phyloP scores from a whole-genome alignment of 371 early-diverging fungal genomes.

The Rhizopus arrhizus region DNA sequence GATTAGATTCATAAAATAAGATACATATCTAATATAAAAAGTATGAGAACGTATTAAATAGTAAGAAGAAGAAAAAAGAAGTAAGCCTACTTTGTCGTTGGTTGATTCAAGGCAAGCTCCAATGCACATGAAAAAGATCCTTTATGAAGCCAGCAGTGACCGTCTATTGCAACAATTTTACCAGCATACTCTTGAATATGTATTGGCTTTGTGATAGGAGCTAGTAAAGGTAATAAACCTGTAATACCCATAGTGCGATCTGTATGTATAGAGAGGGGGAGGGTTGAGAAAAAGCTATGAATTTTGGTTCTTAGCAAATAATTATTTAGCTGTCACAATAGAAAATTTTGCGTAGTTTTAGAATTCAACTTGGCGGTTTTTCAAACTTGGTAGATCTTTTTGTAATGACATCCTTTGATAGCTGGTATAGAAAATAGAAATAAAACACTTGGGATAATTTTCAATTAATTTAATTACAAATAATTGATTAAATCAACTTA shows the following conservation, averaged over 20 bases:
- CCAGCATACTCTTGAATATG: slow-evolving; percentile 73
- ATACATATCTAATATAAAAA: slow-evolving; percentile 63
- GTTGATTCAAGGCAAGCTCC: slow-evolving; percentile 66
- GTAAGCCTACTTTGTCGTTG: slow-evolving; percentile 62
- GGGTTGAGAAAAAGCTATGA: no score
- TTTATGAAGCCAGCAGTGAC: slow-evolving; percentile 92
- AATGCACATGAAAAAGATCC: slow-evolving; percentile 82
- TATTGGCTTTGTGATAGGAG: slow-evolving; percentile 66
- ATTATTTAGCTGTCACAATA: no score
- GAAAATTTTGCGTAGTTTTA: no score
- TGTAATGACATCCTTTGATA: no score
- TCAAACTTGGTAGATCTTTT: no score
- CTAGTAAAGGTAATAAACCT: slow-evolving; percentile 79
- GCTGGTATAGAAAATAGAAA: no score
- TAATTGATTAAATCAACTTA: no score
- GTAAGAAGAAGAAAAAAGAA: slow-evolving; percentile 6
- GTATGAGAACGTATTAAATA: background rate
- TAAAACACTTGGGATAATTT: no score
- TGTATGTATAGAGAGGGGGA: no score
- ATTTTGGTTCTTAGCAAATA: no score
- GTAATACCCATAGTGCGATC: slow-evolving; percentile 77
- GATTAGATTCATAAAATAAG: slow-evolving; percentile 75
- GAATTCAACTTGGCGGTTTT: no score
- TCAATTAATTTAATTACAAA: no score
- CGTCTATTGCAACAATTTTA: slow-evolving; percentile 84